phyloP scores from a whole-genome alignment of 495 filamentous ascomycete genomes.

The Podospora appendiculata region DNA sequence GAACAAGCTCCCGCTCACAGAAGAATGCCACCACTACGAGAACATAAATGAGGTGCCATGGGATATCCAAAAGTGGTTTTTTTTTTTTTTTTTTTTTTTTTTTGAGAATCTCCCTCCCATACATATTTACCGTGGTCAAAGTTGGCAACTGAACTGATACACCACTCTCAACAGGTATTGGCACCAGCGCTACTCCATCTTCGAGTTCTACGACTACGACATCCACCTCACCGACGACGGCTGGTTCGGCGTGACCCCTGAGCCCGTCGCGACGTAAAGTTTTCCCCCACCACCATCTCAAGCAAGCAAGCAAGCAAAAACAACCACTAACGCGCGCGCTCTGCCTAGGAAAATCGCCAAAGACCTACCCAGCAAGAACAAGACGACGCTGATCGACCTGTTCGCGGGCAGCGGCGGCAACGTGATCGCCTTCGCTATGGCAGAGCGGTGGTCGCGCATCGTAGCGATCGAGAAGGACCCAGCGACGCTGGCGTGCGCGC shows the following conservation, averaged over 20 bases:
- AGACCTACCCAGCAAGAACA: conserved; percentile 48
- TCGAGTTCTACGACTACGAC: conserved; percentile 72
- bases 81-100: too few species aligned
- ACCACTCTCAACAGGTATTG: conserved; percentile 65
- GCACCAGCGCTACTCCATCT: conserved; percentile 77
- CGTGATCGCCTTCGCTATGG: conserved; percentile 83
- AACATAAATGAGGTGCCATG: conserved; percentile 55
- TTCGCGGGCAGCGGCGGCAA: conserved; percentile 93
- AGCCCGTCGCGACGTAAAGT: conserved; percentile 73
- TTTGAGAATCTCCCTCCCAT: neutral
- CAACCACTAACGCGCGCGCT: neutral
- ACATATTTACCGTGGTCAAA: too few species aligned
- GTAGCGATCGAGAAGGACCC: conserved; percentile 84
- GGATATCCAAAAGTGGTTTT: conserved; percentile 70
- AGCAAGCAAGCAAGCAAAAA: neutral
- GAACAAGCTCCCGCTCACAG: conserved; percentile 36
- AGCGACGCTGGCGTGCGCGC: conserved; percentile 71
- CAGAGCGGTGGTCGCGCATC: conserved; percentile 66
- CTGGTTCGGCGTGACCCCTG: conserved; percentile 95
- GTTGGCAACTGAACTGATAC: neutral
- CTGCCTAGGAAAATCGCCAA: conserved; percentile 67
- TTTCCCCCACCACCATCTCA: neutral
- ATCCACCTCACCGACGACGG: conserved; percentile 85
- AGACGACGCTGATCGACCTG: conserved; percentile 64
- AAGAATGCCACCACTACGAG: conserved; percentile 58